Evolutionary conservation across 2,329 filamentous ascomycete species (phyloP), one percentile per base, ranked within the genome.

Genomic region (Talaromyces sp.): DNA sequence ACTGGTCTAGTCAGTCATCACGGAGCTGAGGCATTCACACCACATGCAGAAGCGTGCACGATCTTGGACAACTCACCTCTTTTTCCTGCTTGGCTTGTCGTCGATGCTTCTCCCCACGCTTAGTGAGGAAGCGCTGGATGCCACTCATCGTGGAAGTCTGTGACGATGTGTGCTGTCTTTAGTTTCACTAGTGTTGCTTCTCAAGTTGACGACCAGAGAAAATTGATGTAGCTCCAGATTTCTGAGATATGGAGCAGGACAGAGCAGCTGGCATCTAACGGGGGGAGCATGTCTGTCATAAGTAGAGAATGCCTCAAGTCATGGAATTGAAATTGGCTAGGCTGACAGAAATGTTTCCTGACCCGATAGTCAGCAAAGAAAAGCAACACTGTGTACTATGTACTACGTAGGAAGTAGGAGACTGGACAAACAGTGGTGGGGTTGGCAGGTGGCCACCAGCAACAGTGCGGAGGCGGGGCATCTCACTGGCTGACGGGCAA

Each of bases 91-190:
- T 76, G 45, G 66, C 68, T 64, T 69, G 39, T 63, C 70, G 71
- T 60, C 70, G 72, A 59, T 74, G 70, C 60, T 71, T 75, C 64
- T 80, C 78, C 22, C 65, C 65, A 47, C 78, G 75, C 61, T 73
- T 75, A 5, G 76, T 77, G 62, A 81, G 73, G 63, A 80, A 78
- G 45, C 75, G 72, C 63, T 79, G 78, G 61, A 81, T 77, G 0
- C 77, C 75, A 70, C 75, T 78, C 78, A 80, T 80, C 10, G 37
- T 58, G 33, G n/a, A 27, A 6, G n/a, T 22, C 35, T 35, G 31
- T 22, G 50, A 24, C n/a, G 33, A 56, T 56, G 0, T 22, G n/a
- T 24, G 33, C 33, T 54, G 11, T 54, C 50, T 22, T 35, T 14
- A 2, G 3, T 35, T 54, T 16, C 31, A 11, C 50, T 22, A 37